A percentile compares a stretch with the other conserved stretches of the same genome.
These are phyloP conservation scores for Neofusicoccum sp. DNA, from an alignment of 2,329 filamentous ascomycete species.

Conservation along the genomic window DNA sequence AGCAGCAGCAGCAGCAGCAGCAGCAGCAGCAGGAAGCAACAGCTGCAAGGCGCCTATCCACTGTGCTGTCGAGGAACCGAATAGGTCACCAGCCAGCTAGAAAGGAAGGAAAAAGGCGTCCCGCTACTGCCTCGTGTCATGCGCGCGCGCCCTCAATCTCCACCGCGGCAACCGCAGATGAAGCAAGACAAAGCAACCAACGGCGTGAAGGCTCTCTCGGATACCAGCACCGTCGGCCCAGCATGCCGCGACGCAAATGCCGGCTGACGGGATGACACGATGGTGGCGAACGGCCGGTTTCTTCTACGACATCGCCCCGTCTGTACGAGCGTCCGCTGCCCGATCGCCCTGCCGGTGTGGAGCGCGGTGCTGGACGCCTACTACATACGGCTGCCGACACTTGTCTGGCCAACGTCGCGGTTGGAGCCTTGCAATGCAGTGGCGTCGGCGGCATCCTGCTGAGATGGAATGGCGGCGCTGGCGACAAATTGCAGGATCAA, in stretches of 20 bases:
- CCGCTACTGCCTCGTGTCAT: neutral
- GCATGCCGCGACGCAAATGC: neutral
- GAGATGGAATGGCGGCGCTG: too few species aligned
- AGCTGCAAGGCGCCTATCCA: neutral
- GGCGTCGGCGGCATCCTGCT: too few species aligned
- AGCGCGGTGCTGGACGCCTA: too few species aligned
- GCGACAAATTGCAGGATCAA: too few species aligned
- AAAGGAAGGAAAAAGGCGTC: neutral
- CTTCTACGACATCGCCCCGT: too few species aligned
- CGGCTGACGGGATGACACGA: constrained; percentile 6
- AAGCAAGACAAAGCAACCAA: neutral
- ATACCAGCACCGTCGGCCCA: neutral
- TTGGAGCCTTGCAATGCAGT: too few species aligned
- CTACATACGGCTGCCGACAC: too few species aligned
- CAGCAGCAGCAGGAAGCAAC: neutral
- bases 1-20: neutral
- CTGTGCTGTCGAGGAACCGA: neutral
- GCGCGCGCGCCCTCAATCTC: neutral
- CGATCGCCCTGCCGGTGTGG: too few species aligned
- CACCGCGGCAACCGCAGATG: neutral
- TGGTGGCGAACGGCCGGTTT: neutral
- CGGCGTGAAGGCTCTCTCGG: neutral
- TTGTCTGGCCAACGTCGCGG: too few species aligned
- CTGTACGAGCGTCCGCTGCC: too few species aligned
- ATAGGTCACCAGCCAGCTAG: neutral